Percentiles rank a stretch among this genome's conserved stretches.
Evolutionary conservation across 2,329 filamentous ascomycete species (phyloP).

Genomic region (Salinomyces thailandicus): DNA sequence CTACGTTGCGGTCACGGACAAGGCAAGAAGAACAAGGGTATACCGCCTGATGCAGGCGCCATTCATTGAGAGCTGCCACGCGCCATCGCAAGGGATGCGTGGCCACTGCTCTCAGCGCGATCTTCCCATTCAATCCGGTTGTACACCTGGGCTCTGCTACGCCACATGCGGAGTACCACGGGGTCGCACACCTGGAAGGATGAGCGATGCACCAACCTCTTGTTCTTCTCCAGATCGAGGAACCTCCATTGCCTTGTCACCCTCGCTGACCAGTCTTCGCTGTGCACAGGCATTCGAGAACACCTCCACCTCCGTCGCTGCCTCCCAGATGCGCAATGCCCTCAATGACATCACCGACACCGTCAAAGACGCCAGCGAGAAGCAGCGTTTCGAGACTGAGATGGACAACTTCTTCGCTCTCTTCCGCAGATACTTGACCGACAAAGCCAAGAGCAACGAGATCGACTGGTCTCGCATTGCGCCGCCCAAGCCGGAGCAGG

Average conservation of each 20-base stretch:
- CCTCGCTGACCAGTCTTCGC: not conserved
- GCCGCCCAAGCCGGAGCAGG: slow-evolving; percentile 84
- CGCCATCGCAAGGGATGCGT: too few relatives aligned
- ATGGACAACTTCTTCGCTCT: slow-evolving; percentile 99
- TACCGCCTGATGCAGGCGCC: too few relatives aligned
- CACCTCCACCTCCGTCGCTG: slow-evolving; percentile 94
- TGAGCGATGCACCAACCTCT: too few relatives aligned
- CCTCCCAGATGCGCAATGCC: slow-evolving; percentile 97
- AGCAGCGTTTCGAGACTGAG: slow-evolving; percentile 91
- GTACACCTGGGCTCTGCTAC: too few relatives aligned
- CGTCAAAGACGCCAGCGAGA: slow-evolving; percentile 64
- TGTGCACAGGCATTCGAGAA: slow-evolving; percentile 82
- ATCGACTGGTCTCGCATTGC: slow-evolving; percentile 96
- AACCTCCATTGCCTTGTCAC: not conserved
- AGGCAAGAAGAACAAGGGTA: too few relatives aligned
- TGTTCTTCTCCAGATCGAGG: too few relatives aligned
- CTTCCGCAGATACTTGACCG: slow-evolving; percentile 95
- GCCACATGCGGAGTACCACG: too few relatives aligned
- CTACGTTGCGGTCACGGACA: too few relatives aligned
- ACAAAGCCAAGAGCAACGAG: slow-evolving; percentile 95
- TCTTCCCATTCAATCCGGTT: too few relatives aligned
- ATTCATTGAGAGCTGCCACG: too few relatives aligned
- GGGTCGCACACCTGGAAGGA: too few relatives aligned
- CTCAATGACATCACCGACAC: slow-evolving; percentile 87
- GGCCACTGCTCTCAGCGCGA: too few relatives aligned